phyloP scores from a whole-genome alignment of 257 asterid species.

The Nicotiana otophora region DNA sequence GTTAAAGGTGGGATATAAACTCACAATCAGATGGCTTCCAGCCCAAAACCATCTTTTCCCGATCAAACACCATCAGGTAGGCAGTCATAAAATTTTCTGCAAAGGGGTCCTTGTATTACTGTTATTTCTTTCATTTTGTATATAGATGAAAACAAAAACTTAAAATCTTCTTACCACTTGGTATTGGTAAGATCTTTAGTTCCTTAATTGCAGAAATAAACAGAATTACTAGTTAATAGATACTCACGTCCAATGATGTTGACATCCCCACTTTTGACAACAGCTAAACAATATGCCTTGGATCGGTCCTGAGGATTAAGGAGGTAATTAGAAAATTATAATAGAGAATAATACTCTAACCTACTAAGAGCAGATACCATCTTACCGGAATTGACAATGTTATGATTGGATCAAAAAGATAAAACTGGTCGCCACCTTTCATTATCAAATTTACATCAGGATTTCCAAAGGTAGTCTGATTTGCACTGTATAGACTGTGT shows the following conservation, averaged over 20 bases:
- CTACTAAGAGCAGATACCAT: background rate
- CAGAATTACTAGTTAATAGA: background rate
- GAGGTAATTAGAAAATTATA: slow-evolving; percentile 17
- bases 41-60: slow-evolving; percentile 81
- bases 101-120: background rate
- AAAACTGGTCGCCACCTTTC: slow-evolving; percentile 63
- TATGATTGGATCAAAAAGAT: slow-evolving; percentile 36
- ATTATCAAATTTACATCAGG: slow-evolving; percentile 66
- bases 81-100: slow-evolving; percentile 90
- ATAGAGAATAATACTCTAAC: background rate
- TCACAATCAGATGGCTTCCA: slow-evolving; percentile 76
- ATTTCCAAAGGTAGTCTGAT: slow-evolving; percentile 25
- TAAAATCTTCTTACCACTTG: background rate
- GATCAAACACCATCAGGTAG: slow-evolving; percentile 65
- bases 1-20: slow-evolving; percentile 15
- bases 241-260: slow-evolving; percentile 93
- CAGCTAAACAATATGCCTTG: slow-evolving; percentile 58
- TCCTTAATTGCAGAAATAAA: background rate
- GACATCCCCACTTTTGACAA: slow-evolving; percentile 64
- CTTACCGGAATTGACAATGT: slow-evolving; percentile 43
- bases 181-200: background rate
- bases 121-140: background rate
- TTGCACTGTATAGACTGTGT: slow-evolving; percentile 41
- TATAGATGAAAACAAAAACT: background rate
- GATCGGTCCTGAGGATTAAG: slow-evolving; percentile 39